Base-by-base conservation (phyloP, 2,329 filamentous ascomycete genomes). In the Aphanoascus verrucosus region DNA sequence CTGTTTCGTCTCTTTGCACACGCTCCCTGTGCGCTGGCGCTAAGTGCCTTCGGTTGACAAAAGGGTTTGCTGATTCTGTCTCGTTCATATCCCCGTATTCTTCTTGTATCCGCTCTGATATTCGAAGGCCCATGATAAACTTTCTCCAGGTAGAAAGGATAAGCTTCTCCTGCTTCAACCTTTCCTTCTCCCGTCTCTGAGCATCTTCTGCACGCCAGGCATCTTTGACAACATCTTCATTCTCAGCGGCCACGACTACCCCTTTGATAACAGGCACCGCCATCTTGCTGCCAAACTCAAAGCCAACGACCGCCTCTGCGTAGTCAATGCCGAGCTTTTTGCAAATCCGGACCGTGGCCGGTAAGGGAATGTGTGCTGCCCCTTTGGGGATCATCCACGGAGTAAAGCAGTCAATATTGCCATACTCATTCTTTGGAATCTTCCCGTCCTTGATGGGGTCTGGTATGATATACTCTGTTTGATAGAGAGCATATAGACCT, bases 391-490 rank as follows among this genome's bases (percentile, higher is more conserved):
- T 84, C 93, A 98, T 97, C 57, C 88, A 89, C 38, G 88, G 85
- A 0, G 87, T 90, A 66, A 94, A 98, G 52, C 95, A 81, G 66
- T 98, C 93, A 57, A 98, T 97, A 60, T 98, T 98, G 7, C 91
- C 91, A 62, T 91, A 98, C 35, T 83, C 82, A 62, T 98, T 98
- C 68, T 93, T 94, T 0, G 93, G 93, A 56, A 97, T 96, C 12
- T 86, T 70, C 0, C 91, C 91, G 62, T 95, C 79, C 56, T 81
- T 69, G 53, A 96, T 94, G 0, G 90, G 89, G 1, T 84, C 80
- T 1, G 91, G 91, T 53, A 96, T 91, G 65, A 97, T 97, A 83
- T 88, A 96, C 53, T 94, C 87, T 0, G 93, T 98, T 69, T 98
- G 93, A 7, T 86, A 83, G 54, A 78, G 74, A 52, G 86, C 83